Conservation (phyloP, 768 basidiomycete genomes). For the Royoungia palumana region DNA sequence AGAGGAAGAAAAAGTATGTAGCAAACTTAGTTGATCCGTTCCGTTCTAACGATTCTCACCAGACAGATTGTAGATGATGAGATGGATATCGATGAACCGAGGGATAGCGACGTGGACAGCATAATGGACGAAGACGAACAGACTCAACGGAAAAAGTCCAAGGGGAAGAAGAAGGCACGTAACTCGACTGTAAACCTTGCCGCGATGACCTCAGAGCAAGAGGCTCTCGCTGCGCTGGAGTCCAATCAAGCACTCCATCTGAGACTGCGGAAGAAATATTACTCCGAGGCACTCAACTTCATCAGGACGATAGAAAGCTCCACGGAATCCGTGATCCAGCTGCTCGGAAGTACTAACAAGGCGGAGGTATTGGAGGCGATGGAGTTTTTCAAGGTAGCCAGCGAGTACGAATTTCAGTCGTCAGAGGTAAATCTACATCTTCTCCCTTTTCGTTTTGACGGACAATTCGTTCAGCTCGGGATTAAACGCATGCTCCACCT, state of each 20-base stretch:
- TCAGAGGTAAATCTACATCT: conserved; percentile 54
- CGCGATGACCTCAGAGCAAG: conserved; percentile 66
- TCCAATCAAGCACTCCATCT: conserved; percentile 62
- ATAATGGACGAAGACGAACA: conserved; percentile 38
- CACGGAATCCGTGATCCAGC: conserved; percentile 66
- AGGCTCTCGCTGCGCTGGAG: conserved; percentile 64
- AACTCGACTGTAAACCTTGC: conserved; percentile 72
- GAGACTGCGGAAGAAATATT: conserved; percentile 80
- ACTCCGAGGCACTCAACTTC: conserved; percentile 79
- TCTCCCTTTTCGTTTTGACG: neutral
- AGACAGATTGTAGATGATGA: conserved; percentile 35
- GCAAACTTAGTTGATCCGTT: neutral
- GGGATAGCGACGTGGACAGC: conserved; percentile 33
- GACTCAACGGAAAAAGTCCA: conserved; percentile 37
- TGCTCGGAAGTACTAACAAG: conserved; percentile 86
- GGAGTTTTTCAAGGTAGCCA: conserved; percentile 83
- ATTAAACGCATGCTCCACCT: conserved; percentile 96
- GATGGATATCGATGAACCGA: conserved; percentile 57
- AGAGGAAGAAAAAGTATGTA: conserved; percentile 32
- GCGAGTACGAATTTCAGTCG: conserved; percentile 75
- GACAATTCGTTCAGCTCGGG: conserved; percentile 51
- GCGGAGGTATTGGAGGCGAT: conserved; percentile 80
- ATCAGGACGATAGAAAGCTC: conserved; percentile 67
- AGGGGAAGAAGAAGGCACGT: conserved; percentile 50
- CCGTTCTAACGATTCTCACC: conserved; percentile 5